Evolutionary conservation across 164 flowering plant genomes (phyloP).

Genomic region (Tetrastigma voinierianum): DNA sequence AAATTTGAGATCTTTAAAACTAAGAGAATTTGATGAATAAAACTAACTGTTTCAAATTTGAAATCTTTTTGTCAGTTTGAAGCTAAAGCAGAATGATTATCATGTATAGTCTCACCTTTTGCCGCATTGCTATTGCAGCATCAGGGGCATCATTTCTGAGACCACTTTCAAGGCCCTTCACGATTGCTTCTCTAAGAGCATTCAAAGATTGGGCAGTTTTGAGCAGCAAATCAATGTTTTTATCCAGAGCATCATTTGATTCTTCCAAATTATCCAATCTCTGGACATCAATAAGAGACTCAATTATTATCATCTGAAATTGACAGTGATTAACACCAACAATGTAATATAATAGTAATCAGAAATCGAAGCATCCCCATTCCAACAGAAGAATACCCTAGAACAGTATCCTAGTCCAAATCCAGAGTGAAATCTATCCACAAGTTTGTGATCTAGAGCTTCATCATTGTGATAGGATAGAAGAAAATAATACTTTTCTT

Average conservation of each 20-base stretch:
- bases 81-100: not conserved
- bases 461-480: no score
- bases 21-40: not conserved
- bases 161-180: slow-evolving; percentile 93
- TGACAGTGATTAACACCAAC: not conserved
- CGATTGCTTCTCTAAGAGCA: slow-evolving; percentile 53
- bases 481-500: no score
- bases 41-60: not conserved
- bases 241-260: slow-evolving; percentile 28
- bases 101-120: slow-evolving; percentile 50
- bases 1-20: not conserved
- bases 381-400: not conserved
- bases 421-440: not conserved
- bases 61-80: not conserved
- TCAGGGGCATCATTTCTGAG: slow-evolving; percentile 95
- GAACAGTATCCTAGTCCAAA: not conserved
- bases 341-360: not conserved
- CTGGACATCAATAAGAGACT: slow-evolving; percentile 30
- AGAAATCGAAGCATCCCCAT: not conserved
- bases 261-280: slow-evolving; percentile 55
- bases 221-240: slow-evolving; percentile 36
- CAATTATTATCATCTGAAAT: slow-evolving; percentile 7
- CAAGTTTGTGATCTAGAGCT: not conserved
- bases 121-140: slow-evolving; percentile 95
- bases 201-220: slow-evolving; percentile 59